phyloP scores from a whole-genome alignment of 2,329 filamentous ascomycete species.

The Aspergillus tanneri region DNA sequence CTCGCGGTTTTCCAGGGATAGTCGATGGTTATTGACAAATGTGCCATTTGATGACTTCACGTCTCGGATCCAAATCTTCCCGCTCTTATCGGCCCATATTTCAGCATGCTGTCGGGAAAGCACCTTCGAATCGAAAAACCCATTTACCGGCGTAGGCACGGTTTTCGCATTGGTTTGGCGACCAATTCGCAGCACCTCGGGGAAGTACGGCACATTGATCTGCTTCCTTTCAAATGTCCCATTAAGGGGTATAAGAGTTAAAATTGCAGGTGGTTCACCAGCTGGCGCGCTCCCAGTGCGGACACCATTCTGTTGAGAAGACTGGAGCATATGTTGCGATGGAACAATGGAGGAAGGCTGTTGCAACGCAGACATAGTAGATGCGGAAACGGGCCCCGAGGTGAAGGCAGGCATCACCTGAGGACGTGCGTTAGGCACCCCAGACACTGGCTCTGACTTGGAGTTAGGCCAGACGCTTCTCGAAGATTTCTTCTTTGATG shows the following conservation, averaged over 20 bases:
- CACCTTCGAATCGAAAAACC: constrained; percentile 97
- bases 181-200: constrained; percentile 92
- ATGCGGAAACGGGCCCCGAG: constrained; percentile 59
- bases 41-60: constrained; percentile 99
- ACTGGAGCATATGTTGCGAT: constrained; percentile 68
- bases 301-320: constrained; percentile 60
- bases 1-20: constrained; percentile 93
- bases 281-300: constrained; percentile 46
- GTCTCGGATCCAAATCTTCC: constrained; percentile 93
- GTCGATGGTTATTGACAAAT: constrained; percentile 87
- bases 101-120: constrained; percentile 94
- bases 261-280: constrained; percentile 67
- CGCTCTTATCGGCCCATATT: constrained; percentile 80
- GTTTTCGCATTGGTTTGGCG: constrained; percentile 98
- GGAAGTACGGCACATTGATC: constrained; percentile 86
- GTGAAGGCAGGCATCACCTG: constrained; percentile 60
- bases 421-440: constrained; percentile 60
- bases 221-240: constrained; percentile 97
- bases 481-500: constrained; percentile 48
- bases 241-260: constrained; percentile 87
- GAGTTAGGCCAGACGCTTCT: constrained; percentile 63
- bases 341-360: constrained; percentile 62
- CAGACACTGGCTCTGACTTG: constrained; percentile 65
- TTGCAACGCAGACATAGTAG: constrained; percentile 63
- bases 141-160: constrained; percentile 83